Evolutionary conservation across 176 grass and related monocot species (phyloP), one percentile per base, ranked within the genome.

Genomic region (Carex scoparia): DNA sequence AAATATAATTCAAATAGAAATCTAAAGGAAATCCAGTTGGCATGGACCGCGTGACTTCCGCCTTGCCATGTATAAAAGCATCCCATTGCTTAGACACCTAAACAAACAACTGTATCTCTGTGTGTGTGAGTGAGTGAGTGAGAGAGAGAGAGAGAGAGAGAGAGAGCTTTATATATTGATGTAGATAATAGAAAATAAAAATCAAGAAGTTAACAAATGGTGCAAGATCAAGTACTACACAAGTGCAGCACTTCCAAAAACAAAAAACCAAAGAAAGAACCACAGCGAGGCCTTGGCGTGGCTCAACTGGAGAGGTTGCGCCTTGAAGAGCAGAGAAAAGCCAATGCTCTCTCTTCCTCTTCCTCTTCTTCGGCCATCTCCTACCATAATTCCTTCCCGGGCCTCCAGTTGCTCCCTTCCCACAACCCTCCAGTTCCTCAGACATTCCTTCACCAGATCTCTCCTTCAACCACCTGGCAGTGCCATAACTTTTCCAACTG

Each of bases 221-320:
- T 94, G 84, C 90, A 92, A 57, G 92, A 82, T 40, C 84, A 85
- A 4, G 80, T 68, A 82, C 69, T 85, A 69, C 81, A 79, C 73
- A 92, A 68, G 90, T 85, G 84, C 90, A 83, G 60, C 81, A 32
- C 32, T 82, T 49, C 37, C 66, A 92, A 88, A 84, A 92, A 90
- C 86, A 92, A 81, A 81, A 92, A 92, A 61, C 48, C 80, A 37
- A 94, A 92, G 85, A 94, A 94, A 85, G 68, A 90, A 28, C 93
- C 93, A 44, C 93, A 94, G 86, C 88, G 93, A 7, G 93, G 93
- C 71, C 88, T 94, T 54, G 90, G 93, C n/a, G 93, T 94, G 14
- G 93, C 93, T 73, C 93, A 92, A 84, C 88, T 94, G 79, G 93
- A 94, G 93, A 94, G 90, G 84, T 87, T 94, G 57, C 90, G 93